Conservation (phyloP, 2,329 filamentous ascomycete species). For the Epichloe baconii region DNA sequence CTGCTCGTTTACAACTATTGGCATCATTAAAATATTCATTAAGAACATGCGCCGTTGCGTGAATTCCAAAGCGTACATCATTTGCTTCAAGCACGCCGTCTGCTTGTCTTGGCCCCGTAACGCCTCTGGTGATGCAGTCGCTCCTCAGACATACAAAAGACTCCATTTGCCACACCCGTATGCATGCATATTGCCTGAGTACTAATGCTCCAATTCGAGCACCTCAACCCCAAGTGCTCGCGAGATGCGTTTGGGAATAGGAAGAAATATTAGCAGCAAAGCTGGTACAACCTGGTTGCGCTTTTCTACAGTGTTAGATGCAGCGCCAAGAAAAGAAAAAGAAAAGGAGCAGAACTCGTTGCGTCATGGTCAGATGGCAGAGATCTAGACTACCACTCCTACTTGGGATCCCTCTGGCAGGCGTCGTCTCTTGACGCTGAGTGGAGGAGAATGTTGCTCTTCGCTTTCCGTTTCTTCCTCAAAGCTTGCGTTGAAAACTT, state of each 20-base stretch:
- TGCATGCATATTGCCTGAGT: not conserved
- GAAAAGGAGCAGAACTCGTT: not conserved
- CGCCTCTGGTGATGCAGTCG: not conserved
- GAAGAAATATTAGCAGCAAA: not conserved
- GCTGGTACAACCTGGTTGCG: not conserved
- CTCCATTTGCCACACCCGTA: not conserved
- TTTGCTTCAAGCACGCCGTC: not conserved
- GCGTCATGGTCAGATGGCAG: not conserved
- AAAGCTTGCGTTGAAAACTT: constrained; percentile 28
- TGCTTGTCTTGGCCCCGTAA: not conserved
- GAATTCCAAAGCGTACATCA: not conserved
- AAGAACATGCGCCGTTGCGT: not conserved
- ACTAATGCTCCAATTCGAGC: not conserved
- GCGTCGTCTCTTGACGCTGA: constrained; percentile 22
- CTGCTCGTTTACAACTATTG: no score
- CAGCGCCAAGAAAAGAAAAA: not conserved
- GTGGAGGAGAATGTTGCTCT: constrained; percentile 14
- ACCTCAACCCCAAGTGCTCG: not conserved
- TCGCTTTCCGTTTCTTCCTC: constrained; percentile 25
- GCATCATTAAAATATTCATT: no score
- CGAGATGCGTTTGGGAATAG: not conserved
- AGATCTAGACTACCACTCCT: constrained; percentile 17
- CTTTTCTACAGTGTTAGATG: no score
- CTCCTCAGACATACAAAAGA: not conserved
- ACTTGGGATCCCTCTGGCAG: constrained; percentile 17